These are phyloP conservation scores for Pontederia crassipes DNA, from an alignment of 176 grass and related monocot species.

Conservation along the genomic window DNA sequence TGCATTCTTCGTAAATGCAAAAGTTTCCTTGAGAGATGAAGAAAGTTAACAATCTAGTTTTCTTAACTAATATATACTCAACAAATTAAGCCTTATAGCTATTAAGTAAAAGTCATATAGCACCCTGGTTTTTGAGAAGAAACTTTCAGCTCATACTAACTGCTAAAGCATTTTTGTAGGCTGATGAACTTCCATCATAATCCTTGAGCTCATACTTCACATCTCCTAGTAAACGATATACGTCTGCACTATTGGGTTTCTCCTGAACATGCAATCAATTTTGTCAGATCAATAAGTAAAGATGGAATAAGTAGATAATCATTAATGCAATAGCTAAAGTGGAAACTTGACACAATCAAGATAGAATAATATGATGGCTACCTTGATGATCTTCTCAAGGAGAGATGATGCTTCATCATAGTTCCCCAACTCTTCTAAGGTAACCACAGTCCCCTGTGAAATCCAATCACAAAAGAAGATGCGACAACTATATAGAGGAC, in stretches of 20 bases:
- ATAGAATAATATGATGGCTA: not conserved
- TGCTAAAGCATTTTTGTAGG: constrained; percentile 59
- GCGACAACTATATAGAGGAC: constrained; percentile 2
- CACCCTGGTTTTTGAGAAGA: constrained; percentile 6
- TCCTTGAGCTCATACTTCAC: constrained; percentile 93
- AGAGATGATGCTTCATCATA: constrained; percentile 61
- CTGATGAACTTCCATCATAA: constrained; percentile 71
- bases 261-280: constrained; percentile 42
- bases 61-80: not conserved
- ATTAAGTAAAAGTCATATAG: constrained; percentile 13
- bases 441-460: constrained; percentile 64
- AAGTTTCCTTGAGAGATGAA: no score
- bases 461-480: constrained; percentile 19
- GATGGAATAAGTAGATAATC: constrained; percentile 23
- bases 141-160: constrained; percentile 28
- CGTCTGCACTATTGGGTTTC: constrained; percentile 68
- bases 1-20: no score
- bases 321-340: not conserved
- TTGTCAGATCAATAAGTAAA: constrained; percentile 22
- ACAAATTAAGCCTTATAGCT: not conserved
- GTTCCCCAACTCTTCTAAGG: constrained; percentile 75
- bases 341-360: constrained; percentile 5
- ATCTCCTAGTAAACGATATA: constrained; percentile 80
- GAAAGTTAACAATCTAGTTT: no score
- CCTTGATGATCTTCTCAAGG: constrained; percentile 79